phyloP scores from a whole-genome alignment of 2,329 filamentous ascomycete genomes.

The Colletotrichum euphorbiae region DNA sequence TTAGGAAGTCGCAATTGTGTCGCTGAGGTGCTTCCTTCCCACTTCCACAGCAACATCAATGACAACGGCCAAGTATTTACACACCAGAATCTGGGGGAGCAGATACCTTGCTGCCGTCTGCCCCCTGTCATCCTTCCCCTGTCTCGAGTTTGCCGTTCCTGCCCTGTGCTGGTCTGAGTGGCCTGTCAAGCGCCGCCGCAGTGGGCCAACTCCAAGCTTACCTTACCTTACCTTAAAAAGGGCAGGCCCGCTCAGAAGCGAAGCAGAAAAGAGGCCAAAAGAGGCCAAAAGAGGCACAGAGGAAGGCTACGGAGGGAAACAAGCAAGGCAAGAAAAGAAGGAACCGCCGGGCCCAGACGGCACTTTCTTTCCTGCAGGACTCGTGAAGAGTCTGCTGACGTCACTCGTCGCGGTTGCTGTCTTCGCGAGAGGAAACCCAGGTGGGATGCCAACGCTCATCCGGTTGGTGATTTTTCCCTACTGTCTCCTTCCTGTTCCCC shows the following conservation, averaged over 20 bases:
- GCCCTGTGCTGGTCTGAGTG: slow-evolving; percentile 5
- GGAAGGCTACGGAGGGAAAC: background rate
- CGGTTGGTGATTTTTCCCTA: too few species aligned
- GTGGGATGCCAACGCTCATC: background rate
- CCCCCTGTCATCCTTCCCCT: background rate
- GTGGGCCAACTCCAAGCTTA: background rate
- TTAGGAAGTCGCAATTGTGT: too few species aligned
- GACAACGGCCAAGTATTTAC: slow-evolving; percentile 22
- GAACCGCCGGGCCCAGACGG: background rate
- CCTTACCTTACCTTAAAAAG: slow-evolving; percentile 6
- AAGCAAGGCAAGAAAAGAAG: slow-evolving; percentile 7
- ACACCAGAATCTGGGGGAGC: slow-evolving; percentile 17
- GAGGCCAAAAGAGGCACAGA: background rate
- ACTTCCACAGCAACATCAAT: background rate
- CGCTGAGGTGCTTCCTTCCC: background rate
- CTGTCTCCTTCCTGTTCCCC: too few species aligned
- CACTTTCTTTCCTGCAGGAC: background rate
- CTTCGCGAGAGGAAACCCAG: background rate
- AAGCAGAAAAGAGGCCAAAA: background rate
- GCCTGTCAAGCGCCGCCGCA: slow-evolving; percentile 21
- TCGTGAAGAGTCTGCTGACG: background rate
- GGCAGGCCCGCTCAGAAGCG: slow-evolving; percentile 14
- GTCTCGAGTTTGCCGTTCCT: background rate
- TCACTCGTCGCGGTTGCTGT: background rate
- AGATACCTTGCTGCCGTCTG: slow-evolving; percentile 16